Evolutionary conservation across 2,329 filamentous ascomycete species (phyloP).

Genomic region (Phialophora macrospora): DNA sequence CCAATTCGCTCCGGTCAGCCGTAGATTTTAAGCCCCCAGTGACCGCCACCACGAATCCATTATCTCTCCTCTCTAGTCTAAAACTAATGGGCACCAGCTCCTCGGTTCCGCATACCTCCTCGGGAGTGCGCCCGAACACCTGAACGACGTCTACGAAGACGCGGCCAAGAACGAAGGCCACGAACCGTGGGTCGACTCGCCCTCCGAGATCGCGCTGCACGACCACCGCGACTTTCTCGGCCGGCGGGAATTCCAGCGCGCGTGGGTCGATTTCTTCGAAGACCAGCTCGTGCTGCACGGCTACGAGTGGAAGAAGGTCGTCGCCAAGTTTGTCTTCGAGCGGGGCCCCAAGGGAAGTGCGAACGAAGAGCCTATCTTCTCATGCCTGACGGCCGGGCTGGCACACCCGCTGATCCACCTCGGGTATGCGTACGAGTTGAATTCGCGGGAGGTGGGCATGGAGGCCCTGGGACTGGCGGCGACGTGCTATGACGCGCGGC

Average conservation of each 20-base stretch:
- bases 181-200: conserved; percentile 81
- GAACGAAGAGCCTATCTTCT: conserved; percentile 67
- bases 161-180: conserved; percentile 66
- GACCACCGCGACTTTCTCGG: conserved; percentile 90
- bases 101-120: conserved; percentile 85
- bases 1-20: conserved; percentile 19
- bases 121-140: conserved; percentile 72
- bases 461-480: conserved; percentile 77
- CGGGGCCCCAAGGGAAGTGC: conserved; percentile 45
- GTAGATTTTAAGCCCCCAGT: neutral
- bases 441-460: conserved; percentile 82
- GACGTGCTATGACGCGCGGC: conserved; percentile 68
- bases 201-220: conserved; percentile 76
- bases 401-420: conserved; percentile 93
- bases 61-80: neutral
- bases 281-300: conserved; percentile 75
- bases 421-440: conserved; percentile 89
- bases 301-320: conserved; percentile 83
- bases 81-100: conserved; percentile 49
- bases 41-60: too few species aligned
- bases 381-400: conserved; percentile 77
- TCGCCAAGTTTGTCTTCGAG: conserved; percentile 77
- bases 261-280: conserved; percentile 94
- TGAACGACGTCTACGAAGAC: conserved; percentile 80
- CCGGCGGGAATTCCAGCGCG: conserved; percentile 80